These are phyloP conservation scores for Amanita molliuscula DNA, from an alignment of 768 basidiomycete species.

Conservation along the genomic window DNA sequence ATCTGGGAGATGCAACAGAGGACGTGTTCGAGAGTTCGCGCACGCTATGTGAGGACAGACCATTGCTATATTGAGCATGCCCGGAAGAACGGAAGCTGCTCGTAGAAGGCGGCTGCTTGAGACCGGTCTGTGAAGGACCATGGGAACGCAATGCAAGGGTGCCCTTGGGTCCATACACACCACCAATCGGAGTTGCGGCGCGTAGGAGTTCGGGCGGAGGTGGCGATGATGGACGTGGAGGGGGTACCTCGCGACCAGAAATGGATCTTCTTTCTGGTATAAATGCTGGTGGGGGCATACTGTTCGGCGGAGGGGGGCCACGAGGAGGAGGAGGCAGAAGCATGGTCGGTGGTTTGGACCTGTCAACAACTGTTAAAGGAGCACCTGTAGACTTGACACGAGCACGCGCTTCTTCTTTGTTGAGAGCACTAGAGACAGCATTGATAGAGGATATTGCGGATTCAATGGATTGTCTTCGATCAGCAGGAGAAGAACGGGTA, in stretches of 20 bases:
- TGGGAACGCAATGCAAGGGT: slow-evolving; percentile 48
- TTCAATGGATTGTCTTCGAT: slow-evolving; percentile 65
- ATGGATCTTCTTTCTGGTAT: slow-evolving; percentile 60
- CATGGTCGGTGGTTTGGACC: slow-evolving; percentile 80
- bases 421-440: slow-evolving; percentile 14
- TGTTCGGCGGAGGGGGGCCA: slow-evolving; percentile 58
- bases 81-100: slow-evolving; percentile 76
- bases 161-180: slow-evolving; percentile 54
- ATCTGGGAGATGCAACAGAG: slow-evolving; percentile 61
- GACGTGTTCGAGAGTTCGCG: slow-evolving; percentile 58
- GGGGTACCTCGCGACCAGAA: slow-evolving; percentile 49
- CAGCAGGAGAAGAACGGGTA: slow-evolving; percentile 42
- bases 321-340: slow-evolving; percentile 71
- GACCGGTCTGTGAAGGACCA: slow-evolving; percentile 51
- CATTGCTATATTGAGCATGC: slow-evolving; percentile 38
- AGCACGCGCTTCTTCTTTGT: slow-evolving; percentile 37
- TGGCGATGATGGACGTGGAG: slow-evolving; percentile 85
- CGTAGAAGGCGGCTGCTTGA: slow-evolving; percentile 68
- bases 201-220: slow-evolving; percentile 90
- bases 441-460: slow-evolving; percentile 46
- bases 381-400: slow-evolving; percentile 48
- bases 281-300: slow-evolving; percentile 67
- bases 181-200: slow-evolving; percentile 61
- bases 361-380: slow-evolving; percentile 51
- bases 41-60: slow-evolving; percentile 38